Conservation (phyloP, 2,329 filamentous ascomycete genomes). For the Aspergillus pseudoviridinutans region DNA sequence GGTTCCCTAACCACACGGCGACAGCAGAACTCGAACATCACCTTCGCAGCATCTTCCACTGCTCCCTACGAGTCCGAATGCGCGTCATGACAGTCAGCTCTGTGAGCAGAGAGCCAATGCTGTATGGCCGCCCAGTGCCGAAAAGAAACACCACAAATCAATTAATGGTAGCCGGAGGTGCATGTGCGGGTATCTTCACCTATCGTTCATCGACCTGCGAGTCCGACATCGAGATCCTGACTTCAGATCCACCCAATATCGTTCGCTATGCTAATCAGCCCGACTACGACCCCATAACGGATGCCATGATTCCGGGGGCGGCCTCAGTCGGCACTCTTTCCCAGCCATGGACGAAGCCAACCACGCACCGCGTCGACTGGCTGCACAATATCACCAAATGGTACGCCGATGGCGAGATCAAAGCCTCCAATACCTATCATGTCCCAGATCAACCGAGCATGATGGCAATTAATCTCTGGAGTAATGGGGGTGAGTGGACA, state of each 20-base stretch:
- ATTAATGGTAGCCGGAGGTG: conserved; percentile 31
- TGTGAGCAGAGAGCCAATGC: not conserved
- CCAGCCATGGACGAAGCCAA: conserved; percentile 38
- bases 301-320: conserved; percentile 31
- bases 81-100: conserved; percentile 33
- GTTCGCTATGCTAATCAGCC: conserved; percentile 44
- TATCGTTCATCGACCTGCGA: conserved; percentile 47
- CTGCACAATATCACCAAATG: conserved; percentile 31
- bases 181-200: conserved; percentile 50
- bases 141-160: not conserved
- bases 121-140: not conserved
- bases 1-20: conserved; percentile 42
- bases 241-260: conserved; percentile 40
- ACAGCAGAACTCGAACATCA: conserved; percentile 48
- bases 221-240: conserved; percentile 53
- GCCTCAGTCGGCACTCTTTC: conserved; percentile 27
- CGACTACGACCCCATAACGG: conserved; percentile 34
- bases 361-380: conserved; percentile 42
- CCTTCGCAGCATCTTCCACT: conserved; percentile 43
- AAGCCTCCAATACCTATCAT: conserved; percentile 30
- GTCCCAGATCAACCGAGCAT: conserved; percentile 36
- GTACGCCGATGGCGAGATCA: conserved; percentile 32
- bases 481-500: conserved; percentile 40
- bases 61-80: conserved; percentile 47
- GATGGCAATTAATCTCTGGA: conserved; percentile 42